Conservation (phyloP, 1,284 basidiomycete genomes). For the Chalciporus sp. region DNA sequence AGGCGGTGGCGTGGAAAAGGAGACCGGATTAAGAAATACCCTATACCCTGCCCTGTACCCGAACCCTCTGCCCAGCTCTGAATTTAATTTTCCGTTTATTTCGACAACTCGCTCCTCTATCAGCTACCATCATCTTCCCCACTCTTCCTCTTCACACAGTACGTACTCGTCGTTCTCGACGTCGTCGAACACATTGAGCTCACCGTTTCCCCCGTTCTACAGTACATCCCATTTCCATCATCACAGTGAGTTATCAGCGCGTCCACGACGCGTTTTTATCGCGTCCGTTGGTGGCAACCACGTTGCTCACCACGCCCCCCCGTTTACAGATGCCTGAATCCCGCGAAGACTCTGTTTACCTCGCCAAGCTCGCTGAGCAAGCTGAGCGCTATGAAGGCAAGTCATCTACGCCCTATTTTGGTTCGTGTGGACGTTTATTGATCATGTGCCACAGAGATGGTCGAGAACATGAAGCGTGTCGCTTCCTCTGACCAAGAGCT, state of each 20-base stretch:
- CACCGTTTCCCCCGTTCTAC: conserved; percentile 23
- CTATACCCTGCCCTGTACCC: conserved; percentile 39
- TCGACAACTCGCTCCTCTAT: conserved; percentile 42
- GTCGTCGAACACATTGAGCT: conserved; percentile 35
- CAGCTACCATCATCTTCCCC: conserved; percentile 50
- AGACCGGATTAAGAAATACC: conserved; percentile 27
- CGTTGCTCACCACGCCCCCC: conserved; percentile 27
- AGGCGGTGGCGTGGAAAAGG: conserved; percentile 30
- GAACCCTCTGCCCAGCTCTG: conserved; percentile 53
- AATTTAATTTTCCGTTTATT: conserved; percentile 54
- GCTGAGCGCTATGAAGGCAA: conserved; percentile 97
- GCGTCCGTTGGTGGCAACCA: conserved; percentile 18
- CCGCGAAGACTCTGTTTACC: conserved; percentile 98
- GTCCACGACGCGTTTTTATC: conserved; percentile 35
- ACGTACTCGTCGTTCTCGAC: conserved; percentile 34
- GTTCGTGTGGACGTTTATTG: conserved; percentile 13
- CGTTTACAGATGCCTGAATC: conserved; percentile 72
- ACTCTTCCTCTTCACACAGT: conserved; percentile 34
- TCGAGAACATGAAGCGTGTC: conserved; percentile 98
- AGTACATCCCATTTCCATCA: conserved; percentile 20
- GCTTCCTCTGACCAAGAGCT: conserved; percentile 97
- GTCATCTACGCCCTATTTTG: conserved; percentile 27
- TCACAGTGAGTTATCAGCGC: conserved; percentile 39
- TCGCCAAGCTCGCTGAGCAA: conserved; percentile 99
- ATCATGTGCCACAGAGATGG: conserved; percentile 75